Evolutionary conservation across 2,329 filamentous ascomycete genomes (phyloP).

Genomic region (Cladophialophora chaetospira): DNA sequence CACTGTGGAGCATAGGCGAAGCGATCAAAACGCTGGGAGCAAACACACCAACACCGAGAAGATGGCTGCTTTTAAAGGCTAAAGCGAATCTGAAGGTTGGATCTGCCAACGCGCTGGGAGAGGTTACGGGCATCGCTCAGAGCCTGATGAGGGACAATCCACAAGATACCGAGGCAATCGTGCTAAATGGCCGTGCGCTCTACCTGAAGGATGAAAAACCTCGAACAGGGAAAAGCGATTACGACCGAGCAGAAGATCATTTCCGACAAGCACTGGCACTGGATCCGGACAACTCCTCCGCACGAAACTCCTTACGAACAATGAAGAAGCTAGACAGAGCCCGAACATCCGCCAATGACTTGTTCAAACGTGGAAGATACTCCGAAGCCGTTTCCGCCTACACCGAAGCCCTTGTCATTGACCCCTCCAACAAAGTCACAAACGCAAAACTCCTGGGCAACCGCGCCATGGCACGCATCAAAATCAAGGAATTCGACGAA

Average conservation of each 20-base stretch:
- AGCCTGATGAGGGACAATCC: conserved; percentile 79
- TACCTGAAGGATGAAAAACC: conserved; percentile 87
- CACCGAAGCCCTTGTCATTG: conserved; percentile 77
- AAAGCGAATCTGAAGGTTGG: conserved; percentile 93
- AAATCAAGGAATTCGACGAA: conserved; percentile 77
- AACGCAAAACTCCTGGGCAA: conserved; percentile 96
- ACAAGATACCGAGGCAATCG: conserved; percentile 90
- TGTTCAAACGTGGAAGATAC: conserved; percentile 84
- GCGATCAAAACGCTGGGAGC: conserved; percentile 77
- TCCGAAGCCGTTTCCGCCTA: conserved; percentile 83
- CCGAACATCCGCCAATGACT: conserved; percentile 88
- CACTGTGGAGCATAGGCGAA: conserved; percentile 85
- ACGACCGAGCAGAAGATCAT: conserved; percentile 84
- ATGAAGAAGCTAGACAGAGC: conserved; percentile 90
- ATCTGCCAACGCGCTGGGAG: conserved; percentile 81
- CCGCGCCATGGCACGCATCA: conserved; percentile 77
- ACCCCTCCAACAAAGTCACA: conserved; percentile 84
- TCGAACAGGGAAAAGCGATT: conserved; percentile 31
- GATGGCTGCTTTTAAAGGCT: conserved; percentile 90
- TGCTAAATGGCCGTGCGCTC: conserved; percentile 81
- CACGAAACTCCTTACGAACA: conserved; percentile 82
- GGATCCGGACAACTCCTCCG: conserved; percentile 88
- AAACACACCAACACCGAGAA: conserved; percentile 78
- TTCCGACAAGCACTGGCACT: conserved; percentile 86
- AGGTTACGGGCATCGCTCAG: conserved; percentile 92